Percentiles rank a stretch among this genome's conserved stretches.
phyloP scores from a whole-genome alignment of 352 stramenopile species.

The Detonula confervacea region DNA sequence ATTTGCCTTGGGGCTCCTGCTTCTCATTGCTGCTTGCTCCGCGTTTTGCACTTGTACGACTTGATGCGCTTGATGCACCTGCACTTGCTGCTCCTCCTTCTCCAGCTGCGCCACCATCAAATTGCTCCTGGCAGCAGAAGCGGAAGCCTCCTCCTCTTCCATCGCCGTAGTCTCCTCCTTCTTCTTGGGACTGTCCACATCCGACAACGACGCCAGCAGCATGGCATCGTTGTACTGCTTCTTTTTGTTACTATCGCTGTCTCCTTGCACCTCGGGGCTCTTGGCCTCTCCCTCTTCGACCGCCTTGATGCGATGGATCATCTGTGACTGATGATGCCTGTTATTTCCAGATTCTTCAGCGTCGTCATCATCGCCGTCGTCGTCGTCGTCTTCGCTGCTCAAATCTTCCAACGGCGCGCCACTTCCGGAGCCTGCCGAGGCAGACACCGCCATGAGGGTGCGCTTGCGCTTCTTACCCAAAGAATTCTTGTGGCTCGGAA shows the following conservation, averaged over 20 bases:
- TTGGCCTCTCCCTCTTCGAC: neutral
- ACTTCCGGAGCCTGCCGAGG: neutral
- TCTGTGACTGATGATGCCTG: conserved; percentile 26
- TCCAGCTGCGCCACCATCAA: neutral
- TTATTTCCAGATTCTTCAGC: neutral
- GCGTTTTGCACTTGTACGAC: neutral
- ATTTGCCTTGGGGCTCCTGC: neutral
- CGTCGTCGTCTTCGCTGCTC: conserved; percentile 24
- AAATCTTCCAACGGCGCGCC: conserved; percentile 3
- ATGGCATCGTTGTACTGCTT: conserved; percentile 51
- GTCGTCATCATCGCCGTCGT: neutral
- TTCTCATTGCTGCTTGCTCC: neutral
- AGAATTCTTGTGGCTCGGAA: conserved; percentile 20
- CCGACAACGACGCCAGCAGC: conserved; percentile 51
- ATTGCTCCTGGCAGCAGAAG: neutral
- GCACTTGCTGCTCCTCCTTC: neutral
- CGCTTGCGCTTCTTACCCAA: conserved; percentile 26
- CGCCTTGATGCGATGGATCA: conserved; percentile 41
- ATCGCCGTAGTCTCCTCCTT: conserved; percentile 3
- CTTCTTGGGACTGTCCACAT: conserved; percentile 36
- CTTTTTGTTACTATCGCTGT: neutral
- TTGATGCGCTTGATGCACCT: neutral
- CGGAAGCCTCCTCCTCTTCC: neutral
- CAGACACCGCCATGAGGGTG: conserved; percentile 35
- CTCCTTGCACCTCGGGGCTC: neutral